A percentile compares a stretch with the other conserved stretches of the same genome.
phyloP scores from a whole-genome alignment of 2,329 filamentous ascomycete species.

The Xylaria sp. region DNA sequence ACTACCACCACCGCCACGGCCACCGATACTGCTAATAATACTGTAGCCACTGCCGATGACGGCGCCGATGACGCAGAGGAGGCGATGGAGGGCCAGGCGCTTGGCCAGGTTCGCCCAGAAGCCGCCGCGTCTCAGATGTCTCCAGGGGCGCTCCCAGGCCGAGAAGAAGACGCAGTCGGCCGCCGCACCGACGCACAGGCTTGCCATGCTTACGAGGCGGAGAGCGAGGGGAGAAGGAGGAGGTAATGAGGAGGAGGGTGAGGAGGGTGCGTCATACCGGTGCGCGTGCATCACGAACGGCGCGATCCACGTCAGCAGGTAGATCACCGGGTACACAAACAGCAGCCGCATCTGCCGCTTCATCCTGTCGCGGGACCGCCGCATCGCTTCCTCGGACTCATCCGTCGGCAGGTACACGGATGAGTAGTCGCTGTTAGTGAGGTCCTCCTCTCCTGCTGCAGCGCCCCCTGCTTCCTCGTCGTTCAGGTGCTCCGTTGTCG shows the following conservation, averaged over 20 bases:
- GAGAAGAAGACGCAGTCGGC: slow-evolving; percentile 76
- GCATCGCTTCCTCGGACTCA: slow-evolving; percentile 49
- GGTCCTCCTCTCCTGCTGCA: neutral
- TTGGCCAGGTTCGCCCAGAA: slow-evolving; percentile 48
- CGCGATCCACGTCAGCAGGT: slow-evolving; percentile 76
- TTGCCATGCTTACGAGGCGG: slow-evolving; percentile 64
- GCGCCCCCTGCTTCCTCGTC: neutral
- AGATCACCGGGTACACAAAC: slow-evolving; percentile 80
- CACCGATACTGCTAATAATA: too few species aligned
- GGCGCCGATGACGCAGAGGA: too few species aligned
- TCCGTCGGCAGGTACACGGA: slow-evolving; percentile 41
- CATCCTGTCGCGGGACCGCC: slow-evolving; percentile 63
- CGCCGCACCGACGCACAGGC: slow-evolving; percentile 71
- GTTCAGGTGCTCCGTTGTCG: neutral
- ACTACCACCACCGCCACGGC: too few species aligned
- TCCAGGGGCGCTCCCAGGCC: slow-evolving; percentile 77
- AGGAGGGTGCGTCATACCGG: slow-evolving; percentile 57
- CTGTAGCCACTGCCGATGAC: too few species aligned
- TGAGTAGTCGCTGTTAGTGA: slow-evolving; percentile 6
- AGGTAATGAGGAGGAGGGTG: neutral
- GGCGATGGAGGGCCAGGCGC: slow-evolving; percentile 37
- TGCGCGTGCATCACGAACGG: slow-evolving; percentile 74
- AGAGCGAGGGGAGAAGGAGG: slow-evolving; percentile 63
- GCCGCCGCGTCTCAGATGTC: slow-evolving; percentile 57
- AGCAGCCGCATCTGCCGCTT: slow-evolving; percentile 75